Base-by-base conservation (phyloP, 306 rosid species). In the Trichosanthes truncata region DNA sequence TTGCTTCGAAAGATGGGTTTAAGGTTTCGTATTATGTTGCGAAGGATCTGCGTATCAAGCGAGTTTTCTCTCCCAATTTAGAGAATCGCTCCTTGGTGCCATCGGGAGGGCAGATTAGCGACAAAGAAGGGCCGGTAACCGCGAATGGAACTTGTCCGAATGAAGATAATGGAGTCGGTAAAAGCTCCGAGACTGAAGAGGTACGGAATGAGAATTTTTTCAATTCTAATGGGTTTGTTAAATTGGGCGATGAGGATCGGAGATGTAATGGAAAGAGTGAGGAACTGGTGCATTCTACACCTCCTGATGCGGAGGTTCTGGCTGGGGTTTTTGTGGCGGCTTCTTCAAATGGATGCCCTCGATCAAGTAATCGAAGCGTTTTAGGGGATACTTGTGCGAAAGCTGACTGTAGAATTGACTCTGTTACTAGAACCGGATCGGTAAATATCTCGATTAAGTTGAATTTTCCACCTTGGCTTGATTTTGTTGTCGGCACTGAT, bases 41-140 rank as follows among this genome's bases (percentile, higher is more conserved):
- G 7, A 92, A 90, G 84, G 97, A 94, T 77, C 91, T 94, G 66
- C 98, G 98, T 1, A 35, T 83, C 25, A 85, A 86, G 74, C 84
- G 97, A 45, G 88, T 94, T 31, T 94, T 87, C 66, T 87, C 96
- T 3, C 87, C 87, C 1, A 85, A 29, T 59, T 77, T 88, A 7
- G 66, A 26, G 11, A 57, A 35, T 9, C 29, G 15, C 52, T 68
- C 48, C 40, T 82, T 87, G 43, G 62, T 46, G 31, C 52, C 36
- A 15, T 51, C 15, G 18, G 46, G 31, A 80, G 66, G 78, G 76
- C 79, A 4, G 55, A 17, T 38, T 20, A 1, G 13, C 51, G 75
- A 69, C 41, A 18, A 29, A 36, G 57, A 45, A 14, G 4, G 1
- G n/a, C 21, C 2, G 20, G 7, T 48, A 3, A 35, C 62, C 52